phyloP scores from a whole-genome alignment of 1,139 yeast genomes.

The Yamadazyma triangularis region DNA sequence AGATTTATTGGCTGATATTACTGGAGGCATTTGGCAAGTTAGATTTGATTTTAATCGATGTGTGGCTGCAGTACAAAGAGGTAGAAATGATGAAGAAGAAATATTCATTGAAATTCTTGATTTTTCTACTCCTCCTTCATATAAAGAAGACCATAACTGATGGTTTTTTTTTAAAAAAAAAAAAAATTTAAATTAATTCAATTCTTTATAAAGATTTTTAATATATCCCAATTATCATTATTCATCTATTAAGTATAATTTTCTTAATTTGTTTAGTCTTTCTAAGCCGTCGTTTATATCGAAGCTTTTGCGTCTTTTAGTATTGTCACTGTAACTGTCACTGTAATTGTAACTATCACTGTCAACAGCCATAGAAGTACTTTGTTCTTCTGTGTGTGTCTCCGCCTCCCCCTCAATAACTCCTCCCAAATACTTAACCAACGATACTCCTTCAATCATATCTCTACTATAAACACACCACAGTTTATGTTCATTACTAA shows the following conservation, averaged over 20 bases:
- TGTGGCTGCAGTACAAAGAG: constrained; percentile 87
- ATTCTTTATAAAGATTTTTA: not conserved
- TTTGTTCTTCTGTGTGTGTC: too few relatives aligned
- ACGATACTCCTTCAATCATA: constrained; percentile 5
- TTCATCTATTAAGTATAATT: constrained; percentile 25
- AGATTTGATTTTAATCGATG: constrained; percentile 79
- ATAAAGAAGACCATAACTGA: too few relatives aligned
- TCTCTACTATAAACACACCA: constrained; percentile 27
- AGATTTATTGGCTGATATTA: constrained; percentile 68
- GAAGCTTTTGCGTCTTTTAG: constrained; percentile 21
- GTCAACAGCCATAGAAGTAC: too few relatives aligned
- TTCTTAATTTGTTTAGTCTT: constrained; percentile 29
- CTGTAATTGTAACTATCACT: too few relatives aligned
- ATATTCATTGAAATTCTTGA: constrained; percentile 79
- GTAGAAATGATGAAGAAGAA: constrained; percentile 39
- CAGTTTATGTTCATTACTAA: constrained; percentile 26
- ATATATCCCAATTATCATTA: constrained; percentile 3
- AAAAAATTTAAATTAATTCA: too few relatives aligned
- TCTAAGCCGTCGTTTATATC: constrained; percentile 33
- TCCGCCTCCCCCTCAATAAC: too few relatives aligned
- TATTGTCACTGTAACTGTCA: too few relatives aligned
- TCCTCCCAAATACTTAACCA: constrained; percentile 22
- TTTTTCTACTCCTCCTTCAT: constrained; percentile 49
- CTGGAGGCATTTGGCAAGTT: constrained; percentile 94
- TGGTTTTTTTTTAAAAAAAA: too few relatives aligned